Percentiles rank a stretch among this genome's conserved stretches.
phyloP scores from a whole-genome alignment of 257 asterid species.

The Fraxinus americana region DNA sequence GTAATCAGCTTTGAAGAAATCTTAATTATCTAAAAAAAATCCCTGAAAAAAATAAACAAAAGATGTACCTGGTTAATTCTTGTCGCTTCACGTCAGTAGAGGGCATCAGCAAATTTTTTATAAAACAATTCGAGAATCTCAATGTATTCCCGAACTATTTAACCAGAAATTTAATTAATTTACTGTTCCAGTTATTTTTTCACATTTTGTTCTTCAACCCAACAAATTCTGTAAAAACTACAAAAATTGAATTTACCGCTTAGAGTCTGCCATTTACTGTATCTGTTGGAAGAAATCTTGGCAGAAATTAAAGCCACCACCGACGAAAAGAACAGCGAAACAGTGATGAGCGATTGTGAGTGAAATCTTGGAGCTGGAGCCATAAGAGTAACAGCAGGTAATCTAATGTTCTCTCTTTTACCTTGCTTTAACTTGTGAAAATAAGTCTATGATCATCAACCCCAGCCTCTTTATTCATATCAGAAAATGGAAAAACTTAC shows the following conservation, averaged over 20 bases:
- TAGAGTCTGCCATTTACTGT: slow-evolving; percentile 41
- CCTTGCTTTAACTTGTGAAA: not conserved
- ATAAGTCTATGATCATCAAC: no score
- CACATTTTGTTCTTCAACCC: not conserved
- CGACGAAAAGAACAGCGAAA: not conserved
- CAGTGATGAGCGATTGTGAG: not conserved
- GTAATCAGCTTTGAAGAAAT: not conserved
- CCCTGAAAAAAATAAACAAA: no score
- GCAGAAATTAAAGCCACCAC: not conserved
- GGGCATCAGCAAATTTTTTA: not conserved
- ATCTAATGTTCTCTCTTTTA: not conserved
- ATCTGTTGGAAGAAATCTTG: not conserved
- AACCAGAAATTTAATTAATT: not conserved
- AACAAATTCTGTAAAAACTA: not conserved
- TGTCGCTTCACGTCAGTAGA: not conserved
- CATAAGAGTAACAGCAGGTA: not conserved
- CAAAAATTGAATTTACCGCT: slow-evolving; percentile 20
- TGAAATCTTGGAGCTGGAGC: not conserved
- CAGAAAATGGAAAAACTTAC: not conserved
- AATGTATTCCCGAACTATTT: not conserved
- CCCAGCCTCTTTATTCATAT: not conserved
- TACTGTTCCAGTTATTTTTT: not conserved
- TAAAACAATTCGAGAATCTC: not conserved
- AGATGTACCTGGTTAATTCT: not conserved
- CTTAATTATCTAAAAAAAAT: not conserved